These are phyloP conservation scores for Nannochloropsis oceanica DNA, from an alignment of 108 stramenopile genomes.

Conservation along the genomic window DNA sequence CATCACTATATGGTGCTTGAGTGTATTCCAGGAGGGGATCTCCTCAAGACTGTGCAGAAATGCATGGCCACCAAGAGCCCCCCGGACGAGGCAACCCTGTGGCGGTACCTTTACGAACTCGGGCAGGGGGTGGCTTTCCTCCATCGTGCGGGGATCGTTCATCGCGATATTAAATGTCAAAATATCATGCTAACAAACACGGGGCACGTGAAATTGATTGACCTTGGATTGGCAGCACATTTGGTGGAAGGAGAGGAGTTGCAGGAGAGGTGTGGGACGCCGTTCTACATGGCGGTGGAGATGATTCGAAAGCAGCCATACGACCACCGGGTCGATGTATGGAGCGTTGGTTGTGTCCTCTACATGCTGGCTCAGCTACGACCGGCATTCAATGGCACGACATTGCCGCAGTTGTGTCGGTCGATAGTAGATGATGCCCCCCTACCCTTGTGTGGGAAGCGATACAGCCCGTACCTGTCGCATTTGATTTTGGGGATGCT, in stretches of 20 bases:
- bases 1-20: not conserved
- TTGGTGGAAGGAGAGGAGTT: not conserved
- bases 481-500: not conserved
- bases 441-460: not conserved
- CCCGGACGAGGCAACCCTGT: not conserved
- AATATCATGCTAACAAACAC: not conserved
- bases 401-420: not conserved
- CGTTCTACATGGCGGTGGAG: slow-evolving; percentile 57
- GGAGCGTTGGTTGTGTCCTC: slow-evolving; percentile 49
- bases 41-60: not conserved
- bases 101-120: not conserved
- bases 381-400: not conserved
- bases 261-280: slow-evolving; percentile 36
- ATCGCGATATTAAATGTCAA: not conserved
- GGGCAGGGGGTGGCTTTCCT: not conserved
- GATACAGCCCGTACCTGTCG: not conserved
- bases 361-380: slow-evolving; percentile 13
- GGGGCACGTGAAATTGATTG: not conserved
- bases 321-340: slow-evolving; percentile 49
- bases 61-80: not conserved
- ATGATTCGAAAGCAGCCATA: slow-evolving; percentile 52
- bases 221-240: not conserved
- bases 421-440: not conserved
- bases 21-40: not conserved
- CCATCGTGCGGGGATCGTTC: not conserved